Base-by-base conservation (phyloP, 2,329 filamentous ascomycete genomes). In the Aspergillus tanneri region DNA sequence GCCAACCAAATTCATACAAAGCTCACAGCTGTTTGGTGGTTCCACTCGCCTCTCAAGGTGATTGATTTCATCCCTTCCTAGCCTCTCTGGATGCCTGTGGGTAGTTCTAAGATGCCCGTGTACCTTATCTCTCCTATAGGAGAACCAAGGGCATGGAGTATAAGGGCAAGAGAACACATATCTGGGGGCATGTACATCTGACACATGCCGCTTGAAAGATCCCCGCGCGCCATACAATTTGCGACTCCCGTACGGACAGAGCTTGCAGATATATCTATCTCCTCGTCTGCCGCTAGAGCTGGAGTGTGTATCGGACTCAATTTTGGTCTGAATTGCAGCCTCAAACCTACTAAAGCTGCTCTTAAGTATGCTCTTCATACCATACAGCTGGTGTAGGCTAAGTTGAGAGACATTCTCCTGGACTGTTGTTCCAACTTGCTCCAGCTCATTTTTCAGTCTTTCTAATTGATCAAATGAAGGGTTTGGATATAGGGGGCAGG, bases 111-210 rank as follows among this genome's bases (percentile, higher is more conserved):
- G 36, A 24, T 56, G 54, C 0, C 9, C n/a, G 11, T 51, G 32
- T 4, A 57, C 19, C 28, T 54, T 57, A 23, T 57, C 55, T 32
- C 37, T 49, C n/a, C 55, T 34, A 19, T 10, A 19, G 2, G 16
- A 24, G 6, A 3, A 14, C 41, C 30, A 54, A 3, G 2, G 1
- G 32, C 55, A 57, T 4, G 4, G 4, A 27, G n/a, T n/a, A n/a
- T n/a, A 12, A 3, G 45, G 30, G 21, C 51, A 57, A 22, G 2
- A 14, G 16, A 50, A 51, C 10, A 21, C 23, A 19, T 21, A 44
- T 22, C 39, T 27, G 5, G 38, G 40, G 5, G 7, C 4, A 18
- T 57, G 55, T 9, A 27, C 19, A 18, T 41, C 4, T 7, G 34
- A 40, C 2, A 56, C 48, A 19, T 57, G 55, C 3, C 53, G 48